These are phyloP conservation scores for Aspergillus transmontanensis DNA, from an alignment of 2,329 filamentous ascomycete genomes.

Conservation along the genomic window DNA sequence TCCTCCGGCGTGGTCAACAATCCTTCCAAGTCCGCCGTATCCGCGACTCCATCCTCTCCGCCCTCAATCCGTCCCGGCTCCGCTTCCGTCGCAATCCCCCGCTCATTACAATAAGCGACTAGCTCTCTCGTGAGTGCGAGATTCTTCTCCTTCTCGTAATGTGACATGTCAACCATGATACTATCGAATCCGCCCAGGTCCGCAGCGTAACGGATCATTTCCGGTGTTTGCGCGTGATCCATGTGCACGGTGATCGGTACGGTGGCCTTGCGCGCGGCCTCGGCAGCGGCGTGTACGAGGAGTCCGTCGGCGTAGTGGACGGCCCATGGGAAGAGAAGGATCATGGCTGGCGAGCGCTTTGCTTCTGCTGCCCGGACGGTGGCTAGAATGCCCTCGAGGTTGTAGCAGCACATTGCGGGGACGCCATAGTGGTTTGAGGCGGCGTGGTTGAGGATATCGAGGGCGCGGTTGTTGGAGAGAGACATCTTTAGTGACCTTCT, in stretches of 20 bases:
- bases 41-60: slow-evolving; percentile 73
- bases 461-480: slow-evolving; percentile 53
- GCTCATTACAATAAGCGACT: slow-evolving; percentile 63
- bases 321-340: slow-evolving; percentile 75
- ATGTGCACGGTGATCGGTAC: slow-evolving; percentile 67
- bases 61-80: slow-evolving; percentile 73
- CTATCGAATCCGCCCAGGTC: slow-evolving; percentile 67
- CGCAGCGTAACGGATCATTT: slow-evolving; percentile 63
- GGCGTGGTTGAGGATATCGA: slow-evolving; percentile 61
- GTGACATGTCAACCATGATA: slow-evolving; percentile 78
- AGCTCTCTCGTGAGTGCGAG: slow-evolving; percentile 65
- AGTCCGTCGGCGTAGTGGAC: slow-evolving; percentile 64
- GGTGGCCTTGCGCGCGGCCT: slow-evolving; percentile 57
- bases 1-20: slow-evolving; percentile 70
- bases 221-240: slow-evolving; percentile 67
- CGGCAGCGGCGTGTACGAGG: slow-evolving; percentile 58
- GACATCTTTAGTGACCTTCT: slow-evolving; percentile 41
- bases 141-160: slow-evolving; percentile 72
- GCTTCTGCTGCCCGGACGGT: slow-evolving; percentile 70
- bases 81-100: slow-evolving; percentile 69
- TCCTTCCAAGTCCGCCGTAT: slow-evolving; percentile 64
- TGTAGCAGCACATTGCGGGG: slow-evolving; percentile 66
- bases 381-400: slow-evolving; percentile 70
- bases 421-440: slow-evolving; percentile 60
- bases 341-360: slow-evolving; percentile 68